These are phyloP conservation scores for Asterophora parasitica DNA, from an alignment of 768 basidiomycete species.

Conservation along the genomic window DNA sequence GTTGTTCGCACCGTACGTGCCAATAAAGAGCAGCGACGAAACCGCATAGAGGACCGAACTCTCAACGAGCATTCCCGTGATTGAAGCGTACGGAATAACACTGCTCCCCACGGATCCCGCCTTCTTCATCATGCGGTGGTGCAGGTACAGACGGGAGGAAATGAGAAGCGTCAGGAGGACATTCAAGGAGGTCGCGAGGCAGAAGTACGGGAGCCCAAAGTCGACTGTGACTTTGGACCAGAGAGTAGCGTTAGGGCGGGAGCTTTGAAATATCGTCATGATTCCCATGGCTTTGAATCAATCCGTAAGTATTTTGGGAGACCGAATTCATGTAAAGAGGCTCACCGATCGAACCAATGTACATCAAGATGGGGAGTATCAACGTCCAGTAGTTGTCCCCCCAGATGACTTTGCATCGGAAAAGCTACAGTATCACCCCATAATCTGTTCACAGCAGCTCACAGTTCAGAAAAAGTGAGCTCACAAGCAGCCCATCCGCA, in stretches of 20 bases:
- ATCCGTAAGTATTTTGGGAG: too few species aligned
- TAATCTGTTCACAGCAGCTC: background rate
- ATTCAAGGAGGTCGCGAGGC: conserved; percentile 22
- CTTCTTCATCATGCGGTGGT: conserved; percentile 15
- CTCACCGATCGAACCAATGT: conserved; percentile 13
- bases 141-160: conserved; percentile 18
- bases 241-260: conserved; percentile 9
- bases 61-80: conserved; percentile 30
- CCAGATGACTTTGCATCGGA: conserved; percentile 2
- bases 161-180: conserved; percentile 26
- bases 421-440: background rate
- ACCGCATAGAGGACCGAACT: conserved; percentile 25
- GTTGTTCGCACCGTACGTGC: conserved; percentile 18
- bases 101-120: too few species aligned
- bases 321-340: background rate
- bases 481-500: background rate
- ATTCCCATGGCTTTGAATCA: conserved; percentile 15
- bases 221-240: conserved; percentile 16
- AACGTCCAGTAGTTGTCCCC: conserved; percentile 7
- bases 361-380: conserved; percentile 9
- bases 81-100: conserved; percentile 15
- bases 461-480: background rate
- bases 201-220: conserved; percentile 23
- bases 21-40: conserved; percentile 23
- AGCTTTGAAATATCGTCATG: conserved; percentile 11